Base-by-base conservation (phyloP, 352 stramenopile species). In the Peronospora destructor region DNA sequence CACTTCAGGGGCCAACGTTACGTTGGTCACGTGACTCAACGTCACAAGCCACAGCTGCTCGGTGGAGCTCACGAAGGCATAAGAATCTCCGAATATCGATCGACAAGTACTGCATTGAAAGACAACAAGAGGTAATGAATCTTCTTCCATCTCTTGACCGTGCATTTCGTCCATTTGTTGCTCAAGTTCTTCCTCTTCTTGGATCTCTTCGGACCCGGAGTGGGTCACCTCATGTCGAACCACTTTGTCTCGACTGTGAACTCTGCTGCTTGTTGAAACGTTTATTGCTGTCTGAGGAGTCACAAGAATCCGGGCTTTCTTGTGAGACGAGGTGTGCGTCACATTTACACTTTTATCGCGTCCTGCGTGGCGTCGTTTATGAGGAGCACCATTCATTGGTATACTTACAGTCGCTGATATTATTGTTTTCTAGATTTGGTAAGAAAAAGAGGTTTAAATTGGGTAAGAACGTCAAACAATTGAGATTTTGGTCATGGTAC, bases 71-170 rank as follows among this genome's bases (percentile, higher is more conserved):
- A 91, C 70, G 26, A 91, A 88, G 29, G 76, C 68, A 48, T 89
- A 90, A 37, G 79, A 91, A 59, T 93, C 82, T 14, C 79, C 80
- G 19, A 93, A 84, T 45, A 93, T 89, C 23, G 73, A 84, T 21
- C 82, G 71, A 33, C 82, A 93, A 14, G 78, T 91, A 59, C 61
- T 82, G 58, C 82, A 93, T 51, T 91, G 79, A 49, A 93, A 93
- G 19, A 91, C 76, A 26, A 93, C 79, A 6, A 84, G 79, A 13
- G 73, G 75, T 35, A 76, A 56, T 0, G 40, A 12, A 23, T n/a
- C 69, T 13, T 71, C 65, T 3, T 62, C 62, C 0, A 58, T 59
- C 7, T 56, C 55, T 41, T 59, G 60, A 42, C 13, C 58, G 7
- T 41, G 46, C 40, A 36, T 52, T 45, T 43, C 57, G 19, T 14